Evolutionary conservation across 2,329 filamentous ascomycete species (phyloP).

Genomic region (Colletotrichum brevisporum): DNA sequence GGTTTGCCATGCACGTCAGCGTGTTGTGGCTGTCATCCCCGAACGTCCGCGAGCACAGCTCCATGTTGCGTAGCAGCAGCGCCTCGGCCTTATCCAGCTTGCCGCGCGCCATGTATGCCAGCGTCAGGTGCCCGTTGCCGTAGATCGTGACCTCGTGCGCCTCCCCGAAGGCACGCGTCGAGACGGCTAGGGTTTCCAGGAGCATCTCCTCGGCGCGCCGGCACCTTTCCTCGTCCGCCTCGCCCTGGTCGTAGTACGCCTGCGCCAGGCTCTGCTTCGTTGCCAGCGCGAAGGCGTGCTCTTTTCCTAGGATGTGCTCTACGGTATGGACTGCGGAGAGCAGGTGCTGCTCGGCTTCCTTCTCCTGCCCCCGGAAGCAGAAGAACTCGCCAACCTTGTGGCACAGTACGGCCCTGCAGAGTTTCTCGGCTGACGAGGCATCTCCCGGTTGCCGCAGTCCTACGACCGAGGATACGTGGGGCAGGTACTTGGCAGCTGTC

Average conservation of each 20-base stretch:
- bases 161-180: no score
- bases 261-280: no score
- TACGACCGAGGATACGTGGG: slow-evolving; percentile 44
- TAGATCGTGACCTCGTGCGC: no score
- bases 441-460: no score
- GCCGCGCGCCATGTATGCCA: slow-evolving; percentile 12
- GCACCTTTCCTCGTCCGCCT: no score
- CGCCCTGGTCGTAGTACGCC: no score
- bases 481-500: slow-evolving; percentile 42
- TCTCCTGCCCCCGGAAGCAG: not conserved
- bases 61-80: not conserved
- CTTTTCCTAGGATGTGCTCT: not conserved
- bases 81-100: slow-evolving; percentile 32
- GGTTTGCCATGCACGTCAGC: slow-evolving; percentile 40
- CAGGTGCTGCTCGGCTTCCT: not conserved
- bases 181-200: no score
- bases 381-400: not conserved
- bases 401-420: not conserved
- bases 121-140: not conserved
- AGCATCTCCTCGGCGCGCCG: no score
- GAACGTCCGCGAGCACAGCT: slow-evolving; percentile 30
- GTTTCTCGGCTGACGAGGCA: not conserved
- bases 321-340: not conserved
- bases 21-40: slow-evolving; percentile 42
- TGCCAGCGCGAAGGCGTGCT: slow-evolving; percentile 1